These are phyloP conservation scores for Parathielavia hyrcaniae DNA, from an alignment of 495 filamentous ascomycete species.

Conservation along the genomic window DNA sequence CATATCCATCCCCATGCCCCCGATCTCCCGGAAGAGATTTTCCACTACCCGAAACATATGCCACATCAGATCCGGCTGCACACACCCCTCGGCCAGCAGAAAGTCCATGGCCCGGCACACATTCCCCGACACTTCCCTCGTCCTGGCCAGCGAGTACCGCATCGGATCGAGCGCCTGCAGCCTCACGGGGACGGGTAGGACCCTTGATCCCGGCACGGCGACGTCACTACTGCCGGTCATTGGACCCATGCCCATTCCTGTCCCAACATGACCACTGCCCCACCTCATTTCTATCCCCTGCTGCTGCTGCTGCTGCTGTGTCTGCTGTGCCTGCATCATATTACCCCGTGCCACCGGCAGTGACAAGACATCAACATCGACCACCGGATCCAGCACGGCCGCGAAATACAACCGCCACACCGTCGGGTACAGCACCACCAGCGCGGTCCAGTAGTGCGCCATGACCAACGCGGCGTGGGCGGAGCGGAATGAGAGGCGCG, in stretches of 20 bases:
- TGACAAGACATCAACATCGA: no score
- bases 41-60: constrained; percentile 32
- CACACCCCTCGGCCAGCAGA: not conserved
- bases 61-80: constrained; percentile 39
- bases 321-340: constrained; percentile 7
- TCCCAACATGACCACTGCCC: not conserved
- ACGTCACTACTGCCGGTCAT: not conserved
- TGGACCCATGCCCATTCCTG: not conserved
- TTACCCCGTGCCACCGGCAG: no score
- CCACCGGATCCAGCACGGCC: constrained; percentile 32
- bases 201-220: not conserved
- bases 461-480: constrained; percentile 32
- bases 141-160: constrained; percentile 21
- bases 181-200: constrained; percentile 9
- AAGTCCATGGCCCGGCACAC: constrained; percentile 39
- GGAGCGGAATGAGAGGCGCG: constrained; percentile 33
- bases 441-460: constrained; percentile 39
- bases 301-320: not conserved
- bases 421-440: constrained; percentile 37
- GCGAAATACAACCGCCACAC: constrained; percentile 34
- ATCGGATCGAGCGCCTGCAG: constrained; percentile 27
- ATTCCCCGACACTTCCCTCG: constrained; percentile 30
- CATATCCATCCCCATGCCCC: not conserved
- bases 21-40: constrained; percentile 29
- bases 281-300: not conserved